Conservation (phyloP, 495 filamentous ascomycete genomes). For the Thermothielavioides terrestris region DNA sequence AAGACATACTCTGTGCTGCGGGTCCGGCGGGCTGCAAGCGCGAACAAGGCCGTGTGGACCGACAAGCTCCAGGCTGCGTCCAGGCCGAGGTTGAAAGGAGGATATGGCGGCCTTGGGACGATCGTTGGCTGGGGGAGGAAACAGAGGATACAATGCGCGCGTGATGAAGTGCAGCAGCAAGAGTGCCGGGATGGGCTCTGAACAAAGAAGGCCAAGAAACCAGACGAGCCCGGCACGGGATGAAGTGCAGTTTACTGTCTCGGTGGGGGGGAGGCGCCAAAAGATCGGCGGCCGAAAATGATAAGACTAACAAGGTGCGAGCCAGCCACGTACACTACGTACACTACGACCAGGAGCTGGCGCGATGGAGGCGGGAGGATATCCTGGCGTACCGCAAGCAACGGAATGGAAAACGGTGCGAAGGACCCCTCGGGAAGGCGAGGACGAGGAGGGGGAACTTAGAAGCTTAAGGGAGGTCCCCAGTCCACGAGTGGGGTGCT, state of each 20-base stretch:
- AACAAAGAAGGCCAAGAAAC: constrained; percentile 9
- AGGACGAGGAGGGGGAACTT: constrained; percentile 20
- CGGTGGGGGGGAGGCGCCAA: background rate
- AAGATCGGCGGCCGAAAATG: background rate
- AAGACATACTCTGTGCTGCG: constrained; percentile 1
- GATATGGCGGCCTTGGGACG: background rate
- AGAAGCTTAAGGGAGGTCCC: constrained; percentile 15
- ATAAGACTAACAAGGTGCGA: too few relatives aligned
- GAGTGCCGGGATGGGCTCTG: constrained; percentile 7
- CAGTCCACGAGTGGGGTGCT: constrained; percentile 28
- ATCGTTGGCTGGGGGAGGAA: background rate
- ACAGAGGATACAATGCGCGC: background rate
- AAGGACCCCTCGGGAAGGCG: constrained; percentile 2
- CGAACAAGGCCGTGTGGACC: too few relatives aligned
- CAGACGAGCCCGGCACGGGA: constrained; percentile 3
- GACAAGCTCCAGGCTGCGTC: background rate
- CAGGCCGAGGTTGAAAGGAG: background rate
- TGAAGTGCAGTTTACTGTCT: constrained; percentile 7
- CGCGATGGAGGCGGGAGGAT: constrained; percentile 1
- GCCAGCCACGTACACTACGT: too few relatives aligned
- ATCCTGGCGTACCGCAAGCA: constrained; percentile 5
- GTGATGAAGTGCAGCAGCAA: constrained; percentile 8
- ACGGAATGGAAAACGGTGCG: constrained; percentile 2
- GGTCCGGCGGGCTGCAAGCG: background rate
- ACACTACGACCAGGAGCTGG: too few relatives aligned